Conservation (phyloP, 306 rosid genomes). For the Aeschynomene evenia region DNA sequence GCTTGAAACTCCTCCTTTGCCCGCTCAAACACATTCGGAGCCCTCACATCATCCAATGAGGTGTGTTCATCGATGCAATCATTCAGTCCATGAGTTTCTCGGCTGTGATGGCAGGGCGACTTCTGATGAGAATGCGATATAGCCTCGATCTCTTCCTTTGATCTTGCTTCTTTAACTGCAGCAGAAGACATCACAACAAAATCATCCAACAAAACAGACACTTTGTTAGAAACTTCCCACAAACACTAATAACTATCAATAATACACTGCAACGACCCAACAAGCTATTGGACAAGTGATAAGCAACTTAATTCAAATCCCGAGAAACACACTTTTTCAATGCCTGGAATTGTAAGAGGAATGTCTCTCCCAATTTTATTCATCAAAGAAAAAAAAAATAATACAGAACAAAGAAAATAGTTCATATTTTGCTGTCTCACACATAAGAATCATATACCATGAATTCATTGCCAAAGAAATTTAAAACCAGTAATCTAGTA, state of each 20-base stretch:
- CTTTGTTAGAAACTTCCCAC: conserved; percentile 5
- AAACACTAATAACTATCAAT: neutral
- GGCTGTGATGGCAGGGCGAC: conserved; percentile 19
- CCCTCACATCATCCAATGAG: conserved; percentile 49
- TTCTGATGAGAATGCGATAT: conserved; percentile 45
- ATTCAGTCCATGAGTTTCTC: conserved; percentile 52
- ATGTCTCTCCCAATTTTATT: too few species aligned
- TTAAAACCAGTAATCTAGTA: neutral
- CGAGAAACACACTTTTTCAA: too few species aligned
- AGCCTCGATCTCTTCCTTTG: conserved; percentile 56
- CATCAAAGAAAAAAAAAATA: too few species aligned
- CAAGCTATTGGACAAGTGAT: too few species aligned
- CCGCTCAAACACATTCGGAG: conserved; percentile 68
- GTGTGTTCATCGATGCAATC: conserved; percentile 38
- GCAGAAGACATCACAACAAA: neutral
- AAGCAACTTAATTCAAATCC: too few species aligned
- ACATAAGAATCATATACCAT: neutral
- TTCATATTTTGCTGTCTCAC: neutral
- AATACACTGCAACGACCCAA: neutral
- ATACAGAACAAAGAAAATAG: neutral
- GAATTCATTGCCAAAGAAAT: neutral
- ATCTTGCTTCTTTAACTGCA: conserved; percentile 42
- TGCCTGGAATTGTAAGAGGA: too few species aligned
- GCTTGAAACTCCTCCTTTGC: conserved; percentile 72
- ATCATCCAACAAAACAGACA: neutral